A percentile compares a stretch with the other conserved stretches of the same genome.
Conservation (phyloP, 768 basidiomycete species). For the Auriscalpium microsporum region DNA sequence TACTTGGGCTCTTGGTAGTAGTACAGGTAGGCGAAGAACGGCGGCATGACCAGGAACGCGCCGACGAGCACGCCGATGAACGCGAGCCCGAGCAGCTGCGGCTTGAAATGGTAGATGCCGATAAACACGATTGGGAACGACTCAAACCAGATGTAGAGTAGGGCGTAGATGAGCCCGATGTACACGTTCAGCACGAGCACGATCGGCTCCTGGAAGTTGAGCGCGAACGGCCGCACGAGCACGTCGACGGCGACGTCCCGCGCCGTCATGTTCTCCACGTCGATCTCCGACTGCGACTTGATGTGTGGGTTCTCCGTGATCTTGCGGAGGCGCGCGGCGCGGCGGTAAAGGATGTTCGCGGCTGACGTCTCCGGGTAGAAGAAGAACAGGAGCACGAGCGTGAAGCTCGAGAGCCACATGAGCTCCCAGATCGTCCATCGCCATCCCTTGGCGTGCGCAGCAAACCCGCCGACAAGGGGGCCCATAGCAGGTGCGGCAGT, state of each 20-base stretch:
- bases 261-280: slow-evolving; percentile 11
- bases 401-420: slow-evolving; percentile 23
- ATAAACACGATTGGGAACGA: slow-evolving; percentile 27
- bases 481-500: slow-evolving; percentile 24
- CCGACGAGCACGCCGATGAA: slow-evolving; percentile 20
- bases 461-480: slow-evolving; percentile 27
- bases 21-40: slow-evolving; percentile 12
- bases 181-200: slow-evolving; percentile 24
- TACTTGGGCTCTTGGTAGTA: slow-evolving; percentile 13
- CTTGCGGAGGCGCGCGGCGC: slow-evolving; percentile 24
- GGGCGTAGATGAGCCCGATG: slow-evolving; percentile 25
- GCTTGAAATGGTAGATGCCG: slow-evolving; percentile 26
- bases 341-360: slow-evolving; percentile 23
- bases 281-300: slow-evolving; percentile 21
- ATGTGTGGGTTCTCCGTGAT: slow-evolving; percentile 22
- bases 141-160: slow-evolving; percentile 29
- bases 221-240: slow-evolving; percentile 24
- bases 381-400: slow-evolving; percentile 22
- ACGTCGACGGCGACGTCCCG: slow-evolving; percentile 17
- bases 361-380: slow-evolving; percentile 25
- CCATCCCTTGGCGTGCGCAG: slow-evolving; percentile 24
- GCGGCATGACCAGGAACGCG: slow-evolving; percentile 3
- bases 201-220: slow-evolving; percentile 24
- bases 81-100: slow-evolving; percentile 23
- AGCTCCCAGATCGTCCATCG: slow-evolving; percentile 28